Base-by-base conservation (phyloP, 108 stramenopile species). In the Nannochloropsis gaditana region DNA sequence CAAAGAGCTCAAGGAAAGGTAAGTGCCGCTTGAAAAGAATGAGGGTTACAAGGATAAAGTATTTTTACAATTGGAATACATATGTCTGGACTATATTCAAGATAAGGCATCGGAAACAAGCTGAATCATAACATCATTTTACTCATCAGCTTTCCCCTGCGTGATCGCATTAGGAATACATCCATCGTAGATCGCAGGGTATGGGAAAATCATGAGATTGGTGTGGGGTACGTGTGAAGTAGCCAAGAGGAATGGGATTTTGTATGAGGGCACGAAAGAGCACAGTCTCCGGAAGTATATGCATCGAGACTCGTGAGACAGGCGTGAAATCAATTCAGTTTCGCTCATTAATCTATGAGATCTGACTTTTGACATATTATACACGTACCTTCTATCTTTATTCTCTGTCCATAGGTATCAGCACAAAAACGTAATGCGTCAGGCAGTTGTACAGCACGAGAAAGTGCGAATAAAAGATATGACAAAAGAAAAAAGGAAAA, bases 1-100 rank as follows among this genome's bases (percentile, higher is more conserved):
- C 47, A 50, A 50, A 50, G 47, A 50, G 47, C 47, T 50, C 47
- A 50, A 50, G 47, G 47, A 50, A 50, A 50, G 11, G 47, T 50
- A 11, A 50, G 47, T 50, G 47, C 47, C 9, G 47, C 9, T 9
- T 50, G n/a, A n/a, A n/a, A n/a, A n/a, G n/a, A n/a, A n/a, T n/a
- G n/a, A n/a, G n/a, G n/a, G n/a, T n/a, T n/a, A n/a, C n/a, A n/a
- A n/a, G n/a, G n/a, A n/a, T n/a, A n/a, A n/a, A n/a, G n/a, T n/a
- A n/a, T n/a, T n/a, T n/a, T n/a, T n/a, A n/a, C n/a, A n/a, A n/a
- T n/a, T n/a, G n/a, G n/a, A n/a, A n/a, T n/a, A n/a, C n/a, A n/a
- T n/a, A n/a, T n/a, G n/a, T n/a, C n/a, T n/a, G n/a, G n/a, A n/a
- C n/a, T n/a, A n/a, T n/a, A n/a, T n/a, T n/a, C n/a, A n/a, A n/a